Evolutionary conservation across 257 asterid genomes (phyloP).

Genomic region (Craterostigma plantagineum): DNA sequence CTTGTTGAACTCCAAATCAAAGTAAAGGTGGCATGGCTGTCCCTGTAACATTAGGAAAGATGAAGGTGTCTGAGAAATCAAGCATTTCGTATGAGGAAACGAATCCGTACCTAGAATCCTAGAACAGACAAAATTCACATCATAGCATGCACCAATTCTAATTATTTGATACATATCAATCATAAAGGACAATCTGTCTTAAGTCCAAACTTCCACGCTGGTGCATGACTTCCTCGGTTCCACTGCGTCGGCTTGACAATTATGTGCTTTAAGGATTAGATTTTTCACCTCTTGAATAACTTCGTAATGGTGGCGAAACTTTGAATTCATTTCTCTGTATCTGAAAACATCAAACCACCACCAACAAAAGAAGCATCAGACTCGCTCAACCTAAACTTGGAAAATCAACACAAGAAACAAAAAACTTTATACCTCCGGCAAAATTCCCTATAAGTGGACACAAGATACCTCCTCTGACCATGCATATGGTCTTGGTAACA

Average conservation of each 20-base stretch:
- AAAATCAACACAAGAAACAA: background rate
- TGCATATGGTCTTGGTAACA: conserved; percentile 78
- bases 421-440: conserved; percentile 49
- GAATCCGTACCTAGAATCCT: no score
- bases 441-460: conserved; percentile 63
- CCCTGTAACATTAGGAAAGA: conserved; percentile 25
- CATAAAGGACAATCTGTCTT: no score
- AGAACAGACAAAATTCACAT: no score
- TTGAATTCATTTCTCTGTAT: conserved; percentile 57
- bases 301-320: conserved; percentile 83
- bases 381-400: conserved; percentile 1
- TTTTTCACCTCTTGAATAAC: conserved; percentile 71
- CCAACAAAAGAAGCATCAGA: conserved; percentile 5
- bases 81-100: background rate
- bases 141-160: no score
- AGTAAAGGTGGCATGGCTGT: conserved; percentile 89
- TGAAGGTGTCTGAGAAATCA: conserved; percentile 9
- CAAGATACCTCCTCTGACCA: conserved; percentile 91
- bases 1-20: conserved; percentile 82
- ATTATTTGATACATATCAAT: no score
- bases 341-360: conserved; percentile 16
- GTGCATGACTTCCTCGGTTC: background rate
- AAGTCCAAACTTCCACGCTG: no score
- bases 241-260: conserved; percentile 3
- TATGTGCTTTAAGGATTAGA: conserved; percentile 7